These are phyloP conservation scores for Fusarium sp. DNA, from an alignment of 2,329 filamentous ascomycete genomes.

Conservation along the genomic window DNA sequence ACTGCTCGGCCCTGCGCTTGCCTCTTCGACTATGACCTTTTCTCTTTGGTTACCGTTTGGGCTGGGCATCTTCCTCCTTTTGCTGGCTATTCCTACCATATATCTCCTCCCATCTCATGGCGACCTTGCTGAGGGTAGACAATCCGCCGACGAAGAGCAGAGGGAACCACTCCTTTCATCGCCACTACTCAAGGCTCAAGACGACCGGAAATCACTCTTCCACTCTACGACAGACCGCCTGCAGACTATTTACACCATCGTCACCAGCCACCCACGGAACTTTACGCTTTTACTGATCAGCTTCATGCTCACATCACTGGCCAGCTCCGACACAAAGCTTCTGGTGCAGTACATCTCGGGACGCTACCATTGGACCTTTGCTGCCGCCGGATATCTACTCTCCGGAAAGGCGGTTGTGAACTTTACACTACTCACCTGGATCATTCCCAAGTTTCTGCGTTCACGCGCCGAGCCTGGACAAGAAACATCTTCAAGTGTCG, in stretches of 20 bases:
- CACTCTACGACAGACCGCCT: constrained; percentile 35
- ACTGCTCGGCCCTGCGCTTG: constrained; percentile 59
- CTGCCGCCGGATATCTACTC: constrained; percentile 60
- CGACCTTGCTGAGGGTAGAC: too few relatives aligned
- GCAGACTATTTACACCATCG: constrained; percentile 46
- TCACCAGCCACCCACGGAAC: constrained; percentile 55
- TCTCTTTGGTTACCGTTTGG: constrained; percentile 58
- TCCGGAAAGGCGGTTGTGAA: constrained; percentile 62
- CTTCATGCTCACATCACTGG: constrained; percentile 61
- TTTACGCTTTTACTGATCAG: constrained; percentile 56
- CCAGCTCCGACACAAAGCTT: constrained; percentile 64
- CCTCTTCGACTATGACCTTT: constrained; percentile 59
- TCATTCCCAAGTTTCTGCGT: constrained; percentile 55
- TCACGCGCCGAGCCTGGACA: not conserved
- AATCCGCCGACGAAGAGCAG: constrained; percentile 46
- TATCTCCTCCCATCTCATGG: constrained; percentile 20
- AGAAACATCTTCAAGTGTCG: not conserved
- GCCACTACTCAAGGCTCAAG: constrained; percentile 52
- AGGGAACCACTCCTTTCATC: constrained; percentile 54
- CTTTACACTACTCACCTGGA: constrained; percentile 56
- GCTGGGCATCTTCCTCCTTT: constrained; percentile 30
- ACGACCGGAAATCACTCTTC: constrained; percentile 24
- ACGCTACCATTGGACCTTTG: constrained; percentile 60
- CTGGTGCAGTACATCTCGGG: constrained; percentile 64
- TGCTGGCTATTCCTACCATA: constrained; percentile 30